Percentiles rank a stretch among this genome's conserved stretches.
phyloP scores from a whole-genome alignment of 805 yeast species.

The Ogataea thermomethanolica region DNA sequence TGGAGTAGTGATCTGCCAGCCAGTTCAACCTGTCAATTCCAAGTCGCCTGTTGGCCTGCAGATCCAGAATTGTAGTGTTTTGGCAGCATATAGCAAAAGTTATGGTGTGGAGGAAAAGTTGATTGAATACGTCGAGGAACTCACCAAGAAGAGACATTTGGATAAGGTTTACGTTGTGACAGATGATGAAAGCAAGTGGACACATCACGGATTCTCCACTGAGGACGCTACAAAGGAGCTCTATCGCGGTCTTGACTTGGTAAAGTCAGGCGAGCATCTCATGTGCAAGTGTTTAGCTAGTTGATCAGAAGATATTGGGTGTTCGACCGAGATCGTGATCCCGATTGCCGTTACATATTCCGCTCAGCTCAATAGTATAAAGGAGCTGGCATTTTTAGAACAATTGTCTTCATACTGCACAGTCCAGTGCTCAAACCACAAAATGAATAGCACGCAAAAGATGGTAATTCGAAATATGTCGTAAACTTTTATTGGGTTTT shows the following conservation, averaged over 20 bases:
- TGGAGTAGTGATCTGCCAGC: conserved; percentile 64
- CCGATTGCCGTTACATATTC: too few relatives aligned
- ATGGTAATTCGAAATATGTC: too few relatives aligned
- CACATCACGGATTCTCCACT: conserved; percentile 18
- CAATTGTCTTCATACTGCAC: too few relatives aligned
- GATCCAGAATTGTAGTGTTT: conserved; percentile 37
- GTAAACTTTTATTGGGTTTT: too few relatives aligned
- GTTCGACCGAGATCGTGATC: too few relatives aligned
- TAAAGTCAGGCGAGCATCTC: conserved; percentile 3
- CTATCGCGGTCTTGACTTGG: conserved; percentile 22
- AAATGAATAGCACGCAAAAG: too few relatives aligned
- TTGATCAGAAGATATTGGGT: conserved; percentile 55
- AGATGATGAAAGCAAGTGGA: conserved; percentile 6
- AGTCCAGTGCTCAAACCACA: too few relatives aligned
- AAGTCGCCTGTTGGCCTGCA: conserved; percentile 31
- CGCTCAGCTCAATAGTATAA: too few relatives aligned
- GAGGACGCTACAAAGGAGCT: conserved; percentile 20
- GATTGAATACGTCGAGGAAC: conserved; percentile 51
- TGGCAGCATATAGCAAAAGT: conserved; percentile 53
- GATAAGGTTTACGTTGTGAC: conserved; percentile 40
- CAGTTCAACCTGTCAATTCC: conserved; percentile 41
- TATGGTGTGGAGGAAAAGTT: conserved; percentile 61
- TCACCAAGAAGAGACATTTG: conserved; percentile 49
- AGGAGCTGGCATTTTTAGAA: too few relatives aligned
- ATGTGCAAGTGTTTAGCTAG: conserved; percentile 29